Evolutionary conservation across 495 filamentous ascomycete genomes (phyloP).

Genomic region (Xylaria castorea): DNA sequence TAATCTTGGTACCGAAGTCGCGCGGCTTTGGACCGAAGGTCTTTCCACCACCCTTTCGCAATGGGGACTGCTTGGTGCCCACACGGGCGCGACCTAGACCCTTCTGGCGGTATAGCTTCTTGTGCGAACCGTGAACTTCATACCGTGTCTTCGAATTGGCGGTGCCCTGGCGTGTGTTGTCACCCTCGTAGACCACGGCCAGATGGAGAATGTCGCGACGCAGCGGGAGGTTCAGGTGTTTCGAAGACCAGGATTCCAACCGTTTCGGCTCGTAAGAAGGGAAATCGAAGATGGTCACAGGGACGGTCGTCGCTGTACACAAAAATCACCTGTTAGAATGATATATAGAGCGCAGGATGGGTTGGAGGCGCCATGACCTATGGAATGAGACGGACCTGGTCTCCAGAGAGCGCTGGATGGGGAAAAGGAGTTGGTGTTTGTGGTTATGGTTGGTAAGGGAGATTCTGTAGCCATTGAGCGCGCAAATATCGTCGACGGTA

Average conservation of each 20-base stretch:
- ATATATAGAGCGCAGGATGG: conserved; percentile 25
- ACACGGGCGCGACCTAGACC: conserved; percentile 79
- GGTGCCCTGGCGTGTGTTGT: conserved; percentile 84
- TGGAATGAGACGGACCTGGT: conserved; percentile 31
- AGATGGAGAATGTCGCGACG: conserved; percentile 93
- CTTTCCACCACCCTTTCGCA: conserved; percentile 85
- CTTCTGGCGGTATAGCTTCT: conserved; percentile 85
- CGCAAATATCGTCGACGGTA: conserved; percentile 42
- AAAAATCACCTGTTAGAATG: conserved; percentile 32
- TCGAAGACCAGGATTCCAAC: conserved; percentile 78
- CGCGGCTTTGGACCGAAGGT: conserved; percentile 84
- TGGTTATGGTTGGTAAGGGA: conserved; percentile 51
- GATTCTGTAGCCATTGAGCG: conserved; percentile 84
- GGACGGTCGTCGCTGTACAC: conserved; percentile 62
- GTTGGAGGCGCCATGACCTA: conserved; percentile 26
- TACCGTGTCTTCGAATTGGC: conserved; percentile 82
- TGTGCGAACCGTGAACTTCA: conserved; percentile 81
- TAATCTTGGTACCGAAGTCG: conserved; percentile 85
- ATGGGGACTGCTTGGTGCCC: conserved; percentile 81
- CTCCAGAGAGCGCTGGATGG: conserved; percentile 32
- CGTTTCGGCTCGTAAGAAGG: conserved; percentile 84
- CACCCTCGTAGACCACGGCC: conserved; percentile 91
- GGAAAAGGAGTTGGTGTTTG: conserved; percentile 37
- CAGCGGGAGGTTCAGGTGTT: conserved; percentile 83
- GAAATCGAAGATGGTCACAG: conserved; percentile 87